phyloP scores from a whole-genome alignment of 2,329 filamentous ascomycete species.

The Stagonosporopsis vannaccii region DNA sequence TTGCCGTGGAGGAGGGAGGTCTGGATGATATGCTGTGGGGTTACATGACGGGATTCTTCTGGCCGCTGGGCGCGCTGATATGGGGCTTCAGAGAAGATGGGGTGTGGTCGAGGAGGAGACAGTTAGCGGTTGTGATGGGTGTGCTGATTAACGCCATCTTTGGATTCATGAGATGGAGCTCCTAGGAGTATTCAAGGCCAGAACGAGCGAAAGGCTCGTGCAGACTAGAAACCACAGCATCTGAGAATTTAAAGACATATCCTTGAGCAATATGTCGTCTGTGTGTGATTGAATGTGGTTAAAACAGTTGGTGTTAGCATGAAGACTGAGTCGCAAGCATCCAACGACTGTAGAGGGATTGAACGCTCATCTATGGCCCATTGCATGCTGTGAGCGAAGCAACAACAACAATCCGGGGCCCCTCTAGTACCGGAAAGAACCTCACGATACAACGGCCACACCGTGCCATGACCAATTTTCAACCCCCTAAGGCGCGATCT shows the following conservation, averaged over 20 bases:
- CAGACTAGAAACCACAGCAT: background rate
- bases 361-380: background rate
- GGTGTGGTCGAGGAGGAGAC: constrained; percentile 83
- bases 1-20: constrained; percentile 65
- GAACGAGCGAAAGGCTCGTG: background rate
- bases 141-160: constrained; percentile 80
- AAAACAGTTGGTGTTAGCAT: background rate
- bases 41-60: constrained; percentile 92
- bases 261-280: background rate
- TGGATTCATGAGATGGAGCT: constrained; percentile 59
- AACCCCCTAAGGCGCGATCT: constrained; percentile 7
- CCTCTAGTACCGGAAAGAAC: constrained; percentile 14
- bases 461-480: constrained; percentile 8
- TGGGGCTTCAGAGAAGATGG: constrained; percentile 89
- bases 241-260: background rate
- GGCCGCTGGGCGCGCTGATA: constrained; percentile 83
- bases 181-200: background rate
- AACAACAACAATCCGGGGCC: constrained; percentile 13
- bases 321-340: background rate
- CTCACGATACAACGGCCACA: constrained; percentile 5
- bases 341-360: background rate
- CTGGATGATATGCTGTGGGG: constrained; percentile 89
- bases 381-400: background rate
- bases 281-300: background rate
- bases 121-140: constrained; percentile 86